A percentile compares a stretch with the other conserved stretches of the same genome.
Conservation (phyloP, 345 rosid species). For the Eutrema yunnanense region DNA sequence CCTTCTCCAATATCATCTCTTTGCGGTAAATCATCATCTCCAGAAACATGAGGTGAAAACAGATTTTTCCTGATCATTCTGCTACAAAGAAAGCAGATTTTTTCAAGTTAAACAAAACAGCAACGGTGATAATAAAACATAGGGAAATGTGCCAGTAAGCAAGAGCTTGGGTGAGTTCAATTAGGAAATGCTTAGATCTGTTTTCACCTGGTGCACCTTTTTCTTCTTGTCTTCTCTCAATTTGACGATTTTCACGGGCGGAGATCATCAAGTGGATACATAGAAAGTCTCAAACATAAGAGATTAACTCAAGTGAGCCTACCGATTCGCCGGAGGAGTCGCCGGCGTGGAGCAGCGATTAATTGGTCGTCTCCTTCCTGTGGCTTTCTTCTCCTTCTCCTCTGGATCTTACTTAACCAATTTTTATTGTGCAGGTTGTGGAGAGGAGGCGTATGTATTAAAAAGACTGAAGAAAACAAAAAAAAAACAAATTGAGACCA, state of each 20-base stretch:
- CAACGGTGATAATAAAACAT: background rate
- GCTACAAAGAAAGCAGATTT: slow-evolving; percentile 18
- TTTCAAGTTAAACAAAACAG: background rate
- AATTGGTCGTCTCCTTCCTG: too few relatives aligned
- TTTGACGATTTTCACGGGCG: slow-evolving; percentile 22
- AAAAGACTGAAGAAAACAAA: too few relatives aligned
- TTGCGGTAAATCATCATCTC: slow-evolving; percentile 83
- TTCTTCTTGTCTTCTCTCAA: slow-evolving; percentile 13
- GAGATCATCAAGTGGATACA: background rate
- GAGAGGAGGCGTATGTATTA: too few relatives aligned
- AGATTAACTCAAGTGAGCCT: background rate
- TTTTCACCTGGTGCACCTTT: slow-evolving; percentile 47
- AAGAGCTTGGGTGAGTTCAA: background rate
- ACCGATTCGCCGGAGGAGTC: too few relatives aligned
- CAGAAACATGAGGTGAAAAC: slow-evolving; percentile 30
- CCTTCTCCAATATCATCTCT: slow-evolving; percentile 96
- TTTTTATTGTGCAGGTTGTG: too few relatives aligned
- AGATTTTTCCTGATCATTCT: slow-evolving; percentile 43
- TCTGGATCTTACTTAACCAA: too few relatives aligned
- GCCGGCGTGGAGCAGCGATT: too few relatives aligned
- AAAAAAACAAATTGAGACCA: too few relatives aligned
- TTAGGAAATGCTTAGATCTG: background rate
- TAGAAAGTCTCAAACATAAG: slow-evolving; percentile 4
- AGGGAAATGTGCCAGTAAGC: background rate
- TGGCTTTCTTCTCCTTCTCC: too few relatives aligned